Evolutionary conservation across 495 filamentous ascomycete genomes (phyloP), one percentile per base, ranked within the genome.

Genomic region (Ramalina peruviana): DNA sequence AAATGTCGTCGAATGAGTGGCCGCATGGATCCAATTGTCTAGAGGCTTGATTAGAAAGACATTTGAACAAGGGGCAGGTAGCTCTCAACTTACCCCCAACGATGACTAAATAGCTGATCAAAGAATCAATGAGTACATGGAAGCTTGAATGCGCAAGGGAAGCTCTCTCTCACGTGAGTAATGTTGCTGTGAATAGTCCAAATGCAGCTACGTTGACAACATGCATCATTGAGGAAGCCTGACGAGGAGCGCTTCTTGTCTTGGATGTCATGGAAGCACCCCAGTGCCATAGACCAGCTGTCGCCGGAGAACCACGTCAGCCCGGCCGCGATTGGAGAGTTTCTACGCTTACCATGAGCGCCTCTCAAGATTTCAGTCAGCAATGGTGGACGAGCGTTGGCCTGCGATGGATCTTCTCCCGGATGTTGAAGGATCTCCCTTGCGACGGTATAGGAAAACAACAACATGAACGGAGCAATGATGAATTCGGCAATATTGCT

Each of bases 381-480:
- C 16, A 53, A 43, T 3, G 46, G 45, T n/a, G 46, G 51, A 25
- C 6, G 20, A 11, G n/a, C 12, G 11, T 9, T 19, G 6, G 21
- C 12, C 3, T 26, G 13, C 0, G 40, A 23, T 11, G n/a, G 25
- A 27, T 49, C 21, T 12, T 13, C 19, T 6, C 1, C 13, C 21
- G 45, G 0, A n/a, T 43, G 36, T 7, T 23, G 46, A 23, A 49
- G 13, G 6, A 53, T 25, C n/a, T 53, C 51, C 36, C 37, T 33
- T 20, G 51, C 51, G 6, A 53, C 46, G 23, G 51, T 26, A 20
- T 53, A 53, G 7, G 45, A 53, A 21, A 53, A 53, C 1, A 53
- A 36, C 23, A 49, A 25, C 51, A 49, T 53, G 51, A 53, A 49
- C 40, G 46, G 45, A 19, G 51, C 51, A 15, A 53, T 33, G 17